Percentiles rank a stretch among this genome's conserved stretches.
Conservation (phyloP, 441 rosid species). For the Corymbia calophylla region DNA sequence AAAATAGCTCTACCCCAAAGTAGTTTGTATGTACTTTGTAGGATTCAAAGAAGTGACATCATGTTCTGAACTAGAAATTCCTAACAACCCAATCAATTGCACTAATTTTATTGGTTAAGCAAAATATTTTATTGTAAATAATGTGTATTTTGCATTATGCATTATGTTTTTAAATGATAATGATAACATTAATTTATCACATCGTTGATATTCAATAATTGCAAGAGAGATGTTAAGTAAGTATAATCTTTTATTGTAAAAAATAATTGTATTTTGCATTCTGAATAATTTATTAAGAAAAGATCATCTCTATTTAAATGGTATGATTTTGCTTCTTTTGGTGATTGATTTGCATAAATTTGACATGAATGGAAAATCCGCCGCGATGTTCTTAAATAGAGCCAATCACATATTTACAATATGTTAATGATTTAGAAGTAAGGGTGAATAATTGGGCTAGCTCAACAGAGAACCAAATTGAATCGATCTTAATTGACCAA, state of each 20-base stretch:
- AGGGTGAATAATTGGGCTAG: fast-evolving
- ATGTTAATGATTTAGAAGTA: background rate
- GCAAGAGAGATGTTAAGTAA: background rate
- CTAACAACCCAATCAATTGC: no score
- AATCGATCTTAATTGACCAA: fast-evolving
- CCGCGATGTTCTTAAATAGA: background rate
- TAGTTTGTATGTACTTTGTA: no score
- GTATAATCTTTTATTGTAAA: background rate
- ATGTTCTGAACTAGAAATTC: no score
- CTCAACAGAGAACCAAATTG: fast-evolving
- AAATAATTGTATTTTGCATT: background rate
- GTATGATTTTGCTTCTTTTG: no score
- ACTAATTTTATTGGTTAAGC: no score
- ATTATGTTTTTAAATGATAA: no score
- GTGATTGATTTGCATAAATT: no score
- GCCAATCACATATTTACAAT: background rate
- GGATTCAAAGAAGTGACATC: no score
- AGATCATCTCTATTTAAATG: no score
- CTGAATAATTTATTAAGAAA: background rate
- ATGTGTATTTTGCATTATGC: no score
- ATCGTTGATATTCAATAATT: background rate
- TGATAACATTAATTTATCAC: background rate
- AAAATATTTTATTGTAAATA: no score
- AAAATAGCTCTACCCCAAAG: no score
- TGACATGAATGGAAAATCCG: background rate